Base-by-base conservation (phyloP, 2,329 filamentous ascomycete species). In the Trichoderma sp. region DNA sequence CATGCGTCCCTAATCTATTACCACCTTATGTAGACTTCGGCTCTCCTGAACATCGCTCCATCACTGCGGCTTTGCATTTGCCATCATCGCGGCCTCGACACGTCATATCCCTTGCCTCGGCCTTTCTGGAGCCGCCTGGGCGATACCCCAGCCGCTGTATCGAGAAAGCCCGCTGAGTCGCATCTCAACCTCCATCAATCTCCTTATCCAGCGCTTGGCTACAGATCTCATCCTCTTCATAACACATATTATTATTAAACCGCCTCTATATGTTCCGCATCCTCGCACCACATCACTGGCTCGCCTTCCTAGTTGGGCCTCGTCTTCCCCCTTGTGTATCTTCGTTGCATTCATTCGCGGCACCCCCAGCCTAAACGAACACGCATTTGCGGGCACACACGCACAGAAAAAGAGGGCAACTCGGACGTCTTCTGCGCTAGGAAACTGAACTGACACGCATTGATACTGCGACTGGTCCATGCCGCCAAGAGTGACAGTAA, bases 261-360 rank as follows among this genome's bases (percentile, higher is more conserved):
- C 18, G 65, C n/a, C 45, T 68, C 56, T 64, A 45, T 38, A 60
- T 69, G 35, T n/a, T 71, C 59, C 21, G 62, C 29, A 63, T 65
- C 59, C 74, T 75, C 63, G 74, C 64, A 75, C 76, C 72, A 53
- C 66, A 71, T 74, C 73, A 63, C 68, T 74, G 56, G 33, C 64
- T 76, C 71, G 77, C 76, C 76, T 77, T 77, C 76, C 75, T 77
- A 78, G 71, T 72, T 69, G 71, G 73, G 76, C 75, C 63, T 78
- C 74, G 73, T 63, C 68, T 75, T 53, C 16, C 50, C 60, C 65
- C 41, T 75, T 64, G 72, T 41, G 33, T 38, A 31, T 63, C 41
- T 11, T 63, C 33, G 73, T 75, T 74, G 64, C 72, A 74, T 67
- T 35, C 72, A 68, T 67, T 35, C 45, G 31, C 29, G 31, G 38